phyloP scores from a whole-genome alignment of 305 asterid genomes.

The Ajuga reptans region DNA sequence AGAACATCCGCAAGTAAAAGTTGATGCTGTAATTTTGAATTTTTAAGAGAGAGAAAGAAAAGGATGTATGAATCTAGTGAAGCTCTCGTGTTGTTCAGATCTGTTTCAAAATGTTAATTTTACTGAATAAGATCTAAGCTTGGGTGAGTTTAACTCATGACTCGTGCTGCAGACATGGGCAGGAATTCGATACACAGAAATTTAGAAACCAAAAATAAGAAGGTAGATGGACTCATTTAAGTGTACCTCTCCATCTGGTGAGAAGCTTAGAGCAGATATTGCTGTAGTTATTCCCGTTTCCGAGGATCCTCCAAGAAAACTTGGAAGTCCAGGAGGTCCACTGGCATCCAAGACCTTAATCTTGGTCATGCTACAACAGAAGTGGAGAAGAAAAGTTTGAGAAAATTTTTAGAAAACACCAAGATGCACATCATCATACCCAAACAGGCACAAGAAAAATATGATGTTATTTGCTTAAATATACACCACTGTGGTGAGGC shows the following conservation, averaged over 20 bases:
- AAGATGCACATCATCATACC: constrained; percentile 12
- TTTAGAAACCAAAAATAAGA: constrained; percentile 3
- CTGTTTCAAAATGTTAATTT: neutral
- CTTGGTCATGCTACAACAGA: constrained; percentile 66
- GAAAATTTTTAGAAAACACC: constrained; percentile 18
- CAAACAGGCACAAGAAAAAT: neutral
- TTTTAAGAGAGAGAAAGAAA: neutral
- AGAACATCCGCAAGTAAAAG: neutral
- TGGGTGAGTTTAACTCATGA: neutral
- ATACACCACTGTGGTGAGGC: neutral
- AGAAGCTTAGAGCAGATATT: constrained; percentile 88
- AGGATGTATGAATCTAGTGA: neutral
- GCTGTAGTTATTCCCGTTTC: constrained; percentile 56
- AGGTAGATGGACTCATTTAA: constrained; percentile 9
- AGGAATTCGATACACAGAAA: neutral
- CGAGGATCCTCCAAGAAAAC: constrained; percentile 62
- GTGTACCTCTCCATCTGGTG: constrained; percentile 94
- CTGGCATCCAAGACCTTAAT: constrained; percentile 94
- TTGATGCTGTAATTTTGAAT: constrained; percentile 3
- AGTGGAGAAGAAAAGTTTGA: constrained; percentile 19
- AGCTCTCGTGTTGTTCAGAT: neutral
- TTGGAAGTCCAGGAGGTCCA: constrained; percentile 96
- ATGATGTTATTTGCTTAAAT: neutral
- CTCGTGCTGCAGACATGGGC: neutral
- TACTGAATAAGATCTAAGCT: constrained; percentile 2